Conservation (phyloP, 176 grass and related monocot genomes). For the Canna indica region DNA sequence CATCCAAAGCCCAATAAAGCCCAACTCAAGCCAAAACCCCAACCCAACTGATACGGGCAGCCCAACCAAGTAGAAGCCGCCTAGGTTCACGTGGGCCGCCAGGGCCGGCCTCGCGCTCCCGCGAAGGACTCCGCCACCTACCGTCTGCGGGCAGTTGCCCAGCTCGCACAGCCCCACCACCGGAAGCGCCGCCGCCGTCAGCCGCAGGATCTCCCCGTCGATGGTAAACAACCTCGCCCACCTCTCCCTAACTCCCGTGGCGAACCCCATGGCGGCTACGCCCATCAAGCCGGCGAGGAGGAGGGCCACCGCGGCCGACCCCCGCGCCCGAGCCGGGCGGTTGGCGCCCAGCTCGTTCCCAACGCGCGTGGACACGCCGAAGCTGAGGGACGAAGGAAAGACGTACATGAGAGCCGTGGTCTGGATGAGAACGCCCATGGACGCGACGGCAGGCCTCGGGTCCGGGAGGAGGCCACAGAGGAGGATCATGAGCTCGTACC, state of each 20-base stretch:
- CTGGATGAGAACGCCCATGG: slow-evolving; percentile 98
- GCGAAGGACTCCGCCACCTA: slow-evolving; percentile 36
- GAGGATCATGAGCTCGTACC: slow-evolving; percentile 97
- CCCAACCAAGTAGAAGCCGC: slow-evolving; percentile 87
- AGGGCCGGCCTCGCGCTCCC: slow-evolving; percentile 64
- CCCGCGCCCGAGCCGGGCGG: slow-evolving; percentile 42
- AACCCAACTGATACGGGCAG: slow-evolving; percentile 57
- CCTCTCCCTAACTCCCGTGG: slow-evolving; percentile 35
- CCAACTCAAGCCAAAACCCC: slow-evolving; percentile 46
- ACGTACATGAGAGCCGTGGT: slow-evolving; percentile 84
- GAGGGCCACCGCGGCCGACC: slow-evolving; percentile 46
- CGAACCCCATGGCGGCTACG: slow-evolving; percentile 60
- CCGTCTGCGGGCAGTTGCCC: slow-evolving; percentile 67
- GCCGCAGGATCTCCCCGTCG: slow-evolving; percentile 49
- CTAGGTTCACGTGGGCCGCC: slow-evolving; percentile 80
- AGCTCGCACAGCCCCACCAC: slow-evolving; percentile 93
- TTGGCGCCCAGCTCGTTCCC: slow-evolving; percentile 90
- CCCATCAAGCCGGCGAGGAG: slow-evolving; percentile 45
- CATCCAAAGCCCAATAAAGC: slow-evolving; percentile 71
- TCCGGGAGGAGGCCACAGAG: slow-evolving; percentile 75
- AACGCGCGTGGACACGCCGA: slow-evolving; percentile 74
- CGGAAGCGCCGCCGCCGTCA: slow-evolving; percentile 67
- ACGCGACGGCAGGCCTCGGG: slow-evolving; percentile 67
- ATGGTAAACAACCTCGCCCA: slow-evolving; percentile 74
- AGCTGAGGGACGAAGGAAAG: slow-evolving; percentile 76